Percentiles rank a stretch among this genome's conserved stretches.
These are phyloP conservation scores for Eremothecium sinecaudum DNA, from an alignment of 1,139 yeast species.

Conservation along the genomic window DNA sequence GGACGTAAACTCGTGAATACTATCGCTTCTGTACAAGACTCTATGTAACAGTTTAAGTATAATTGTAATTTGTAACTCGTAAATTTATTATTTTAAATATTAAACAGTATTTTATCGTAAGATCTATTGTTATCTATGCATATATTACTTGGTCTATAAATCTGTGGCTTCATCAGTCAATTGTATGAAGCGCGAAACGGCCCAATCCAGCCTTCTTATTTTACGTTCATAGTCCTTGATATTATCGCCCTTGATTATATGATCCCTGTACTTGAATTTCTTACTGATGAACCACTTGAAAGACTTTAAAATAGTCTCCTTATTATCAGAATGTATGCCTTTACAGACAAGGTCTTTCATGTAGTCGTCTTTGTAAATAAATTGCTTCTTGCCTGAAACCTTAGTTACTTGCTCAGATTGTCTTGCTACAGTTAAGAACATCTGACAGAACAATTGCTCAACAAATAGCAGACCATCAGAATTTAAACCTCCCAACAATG, in stretches of 20 bases:
- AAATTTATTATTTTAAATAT: slow-evolving; percentile 1
- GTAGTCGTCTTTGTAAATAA: slow-evolving; percentile 44
- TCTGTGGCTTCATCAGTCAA: slow-evolving; percentile 16
- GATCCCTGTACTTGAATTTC: slow-evolving; percentile 42
- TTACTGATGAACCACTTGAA: slow-evolving; percentile 58
- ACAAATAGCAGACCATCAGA: slow-evolving; percentile 58
- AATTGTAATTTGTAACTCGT: slow-evolving; percentile 2
- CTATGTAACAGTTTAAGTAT: slow-evolving; percentile 15
- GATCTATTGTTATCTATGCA: background rate
- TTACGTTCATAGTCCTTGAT: slow-evolving; percentile 39
- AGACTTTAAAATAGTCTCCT: slow-evolving; percentile 53
- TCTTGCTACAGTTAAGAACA: slow-evolving; percentile 58
- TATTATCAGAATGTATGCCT: slow-evolving; percentile 48
- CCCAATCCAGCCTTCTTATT: slow-evolving; percentile 61
- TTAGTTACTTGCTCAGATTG: slow-evolving; percentile 51
- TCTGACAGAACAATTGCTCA: slow-evolving; percentile 61
- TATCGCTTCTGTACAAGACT: slow-evolving; percentile 39
- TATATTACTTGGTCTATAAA: background rate
- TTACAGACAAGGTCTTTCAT: slow-evolving; percentile 48
- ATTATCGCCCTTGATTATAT: slow-evolving; percentile 37
- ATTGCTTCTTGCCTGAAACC: slow-evolving; percentile 31
- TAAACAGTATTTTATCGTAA: background rate
- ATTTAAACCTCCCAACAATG: slow-evolving; percentile 67
- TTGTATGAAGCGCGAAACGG: slow-evolving; percentile 14
- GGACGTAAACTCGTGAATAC: slow-evolving; percentile 52